Percentiles rank a stretch among this genome's conserved stretches.
phyloP scores from a whole-genome alignment of 257 asterid genomes.

The Thymus mandschuricus region DNA sequence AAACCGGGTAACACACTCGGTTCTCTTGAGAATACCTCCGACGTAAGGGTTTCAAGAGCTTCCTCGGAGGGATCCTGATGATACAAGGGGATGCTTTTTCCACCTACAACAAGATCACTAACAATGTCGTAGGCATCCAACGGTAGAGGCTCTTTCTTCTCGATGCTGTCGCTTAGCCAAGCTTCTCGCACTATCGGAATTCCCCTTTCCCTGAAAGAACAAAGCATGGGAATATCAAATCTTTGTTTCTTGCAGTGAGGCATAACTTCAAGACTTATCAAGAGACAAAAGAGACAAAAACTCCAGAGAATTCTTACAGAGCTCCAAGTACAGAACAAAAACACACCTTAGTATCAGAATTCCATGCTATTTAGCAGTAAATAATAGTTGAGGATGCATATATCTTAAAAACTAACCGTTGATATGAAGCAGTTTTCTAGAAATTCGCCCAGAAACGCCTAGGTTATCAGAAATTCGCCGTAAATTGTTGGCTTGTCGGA shows the following conservation, averaged over 20 bases:
- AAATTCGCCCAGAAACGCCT: too few species aligned
- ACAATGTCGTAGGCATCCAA: constrained; percentile 63
- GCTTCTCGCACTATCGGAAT: constrained; percentile 75
- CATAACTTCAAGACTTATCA: too few species aligned
- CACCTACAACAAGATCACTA: constrained; percentile 64
- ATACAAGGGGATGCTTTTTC: constrained; percentile 63
- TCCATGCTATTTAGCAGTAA: too few species aligned
- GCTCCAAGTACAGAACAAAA: too few species aligned
- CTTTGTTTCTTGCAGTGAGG: not conserved
- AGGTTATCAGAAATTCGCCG: too few species aligned
- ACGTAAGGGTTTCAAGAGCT: constrained; percentile 63
- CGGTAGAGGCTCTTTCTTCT: constrained; percentile 54
- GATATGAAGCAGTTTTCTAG: too few species aligned
- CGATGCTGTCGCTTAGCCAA: constrained; percentile 75
- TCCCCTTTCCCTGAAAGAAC: constrained; percentile 61
- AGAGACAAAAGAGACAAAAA: not conserved
- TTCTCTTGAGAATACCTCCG: constrained; percentile 52
- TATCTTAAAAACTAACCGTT: too few species aligned
- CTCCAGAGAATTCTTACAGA: constrained; percentile 44
- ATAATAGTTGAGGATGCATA: too few species aligned
- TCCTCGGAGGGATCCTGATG: constrained; percentile 60
- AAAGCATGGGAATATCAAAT: not conserved
- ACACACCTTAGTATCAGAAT: too few species aligned
- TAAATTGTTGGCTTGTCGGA: too few species aligned
- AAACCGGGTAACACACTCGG: not conserved